These are phyloP conservation scores for Claviceps paspali DNA, from an alignment of 2,329 filamentous ascomycete genomes.

Conservation along the genomic window DNA sequence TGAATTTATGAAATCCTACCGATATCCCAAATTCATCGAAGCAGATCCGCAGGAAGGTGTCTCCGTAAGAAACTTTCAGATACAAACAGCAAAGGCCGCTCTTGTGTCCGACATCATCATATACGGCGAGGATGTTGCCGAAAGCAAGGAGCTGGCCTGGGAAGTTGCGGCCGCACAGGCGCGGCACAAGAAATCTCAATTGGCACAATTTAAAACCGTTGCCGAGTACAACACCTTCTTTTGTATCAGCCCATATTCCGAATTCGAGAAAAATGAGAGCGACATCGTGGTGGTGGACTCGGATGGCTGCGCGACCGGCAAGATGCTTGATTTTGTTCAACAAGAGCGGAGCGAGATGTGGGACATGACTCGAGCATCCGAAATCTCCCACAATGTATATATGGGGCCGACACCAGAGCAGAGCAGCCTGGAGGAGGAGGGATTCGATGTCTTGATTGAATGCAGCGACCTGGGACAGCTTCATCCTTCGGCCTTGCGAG, in stretches of 20 bases:
- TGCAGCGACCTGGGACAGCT: conserved; percentile 73
- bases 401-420: conserved; percentile 74
- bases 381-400: conserved; percentile 83
- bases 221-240: conserved; percentile 78
- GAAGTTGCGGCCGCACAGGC: conserved; percentile 63
- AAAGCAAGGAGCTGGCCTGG: conserved; percentile 48
- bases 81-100: conserved; percentile 78
- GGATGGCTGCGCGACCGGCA: conserved; percentile 54
- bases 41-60: conserved; percentile 82
- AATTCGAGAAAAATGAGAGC: conserved; percentile 55
- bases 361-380: conserved; percentile 74
- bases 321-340: conserved; percentile 75
- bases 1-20: conserved; percentile 51
- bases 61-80: conserved; percentile 93
- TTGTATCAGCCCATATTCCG: conserved; percentile 44
- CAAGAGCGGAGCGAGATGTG: conserved; percentile 90
- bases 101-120: conserved; percentile 83
- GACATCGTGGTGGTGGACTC: conserved; percentile 64
- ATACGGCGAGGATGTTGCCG: conserved; percentile 59
- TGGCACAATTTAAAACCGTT: conserved; percentile 35
- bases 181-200: conserved; percentile 54
- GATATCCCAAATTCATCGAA: conserved; percentile 53
- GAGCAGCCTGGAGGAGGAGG: conserved; percentile 37
- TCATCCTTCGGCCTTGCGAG: conserved; percentile 49
- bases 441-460: conserved; percentile 78